These are phyloP conservation scores for Drosera capensis DNA, from an alignment of 148 eudicot genomes.

Conservation along the genomic window DNA sequence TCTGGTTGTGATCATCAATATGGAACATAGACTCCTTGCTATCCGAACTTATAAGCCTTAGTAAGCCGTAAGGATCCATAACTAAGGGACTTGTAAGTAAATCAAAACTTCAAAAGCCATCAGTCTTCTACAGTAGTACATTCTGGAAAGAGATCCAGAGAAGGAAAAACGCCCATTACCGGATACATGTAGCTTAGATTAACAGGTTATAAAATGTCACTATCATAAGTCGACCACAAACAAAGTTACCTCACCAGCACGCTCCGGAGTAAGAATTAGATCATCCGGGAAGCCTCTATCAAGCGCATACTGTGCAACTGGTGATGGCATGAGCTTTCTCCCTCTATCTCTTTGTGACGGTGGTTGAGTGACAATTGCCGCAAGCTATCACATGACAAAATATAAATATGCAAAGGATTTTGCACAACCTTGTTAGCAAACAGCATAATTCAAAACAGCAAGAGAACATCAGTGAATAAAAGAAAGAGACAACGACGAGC, in stretches of 20 bases:
- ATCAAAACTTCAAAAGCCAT: too few species aligned
- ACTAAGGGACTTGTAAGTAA: too few species aligned
- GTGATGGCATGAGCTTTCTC: slow-evolving; percentile 67
- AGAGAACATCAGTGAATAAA: not conserved
- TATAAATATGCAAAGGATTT: not conserved
- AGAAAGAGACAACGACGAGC: not conserved
- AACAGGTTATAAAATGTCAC: too few species aligned
- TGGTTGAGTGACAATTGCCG: slow-evolving; percentile 89
- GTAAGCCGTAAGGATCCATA: too few species aligned
- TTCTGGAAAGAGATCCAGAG: too few species aligned
- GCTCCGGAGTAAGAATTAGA: slow-evolving; percentile 69
- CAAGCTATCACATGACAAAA: slow-evolving; percentile 26
- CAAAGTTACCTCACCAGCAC: slow-evolving; percentile 60
- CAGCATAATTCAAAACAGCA: not conserved
- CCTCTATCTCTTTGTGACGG: slow-evolving; percentile 71
- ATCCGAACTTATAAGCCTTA: too few species aligned
- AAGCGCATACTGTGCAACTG: slow-evolving; percentile 81
- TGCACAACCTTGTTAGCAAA: not conserved
- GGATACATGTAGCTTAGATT: too few species aligned
- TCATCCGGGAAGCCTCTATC: slow-evolving; percentile 77
- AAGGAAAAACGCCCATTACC: too few species aligned
- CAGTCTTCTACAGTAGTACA: too few species aligned
- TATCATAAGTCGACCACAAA: not conserved
- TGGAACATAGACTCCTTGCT: too few species aligned
- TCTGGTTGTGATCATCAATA: too few species aligned